Base-by-base conservation (phyloP, 495 filamentous ascomycete genomes). In the Xylaria longipes region DNA sequence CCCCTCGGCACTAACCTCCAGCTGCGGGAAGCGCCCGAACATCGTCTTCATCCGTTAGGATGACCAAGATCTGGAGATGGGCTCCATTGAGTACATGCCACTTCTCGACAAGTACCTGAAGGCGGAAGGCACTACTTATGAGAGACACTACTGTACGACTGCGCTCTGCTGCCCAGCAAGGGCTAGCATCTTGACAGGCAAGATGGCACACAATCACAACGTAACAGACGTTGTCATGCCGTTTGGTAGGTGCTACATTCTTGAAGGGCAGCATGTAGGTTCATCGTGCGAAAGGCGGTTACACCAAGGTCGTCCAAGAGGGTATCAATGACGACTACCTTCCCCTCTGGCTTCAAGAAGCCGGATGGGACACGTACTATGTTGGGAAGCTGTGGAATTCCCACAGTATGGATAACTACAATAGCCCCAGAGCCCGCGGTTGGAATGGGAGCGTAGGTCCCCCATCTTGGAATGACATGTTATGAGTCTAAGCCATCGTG, bases 311-410 rank as follows among this genome's bases (percentile, higher is more conserved):
- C 52, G 78, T 87, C 1, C 74, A 81, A 22, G 82, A 86, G 60
- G 88, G 87, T 17, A 84, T 88, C 67, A 89, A 90, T 67, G 84
- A 88, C 0, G 77, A 86, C 62, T 90, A 82, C 65, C 79, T 90
- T 20, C 88, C 88, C 0, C 71, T 89, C 1, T 90, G 88, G 88
- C 77, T 90, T 7, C 86, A 89, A 71, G 68, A 83, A 15, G 84
- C 85, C 0, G 88, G 88, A 20, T 90, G 89, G 72, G 81, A 87
- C 65, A 89, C 87, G 8, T 89, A 85, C 73, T 89, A 89, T 74
- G 86, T 84, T 2, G 87, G 88, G 11, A 90, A 90, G 72, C 78
- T 90, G 5, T 86, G 88, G 73, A 90, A 90, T 68, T 74, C 79
- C 0, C 85, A 87, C 61, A 85, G 80, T 2, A 67, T 82, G 0